Percentiles rank a stretch among this genome's conserved stretches.
Evolutionary conservation across 305 asterid species (phyloP).

Genomic region (Fraxinus xanthoxyloides): DNA sequence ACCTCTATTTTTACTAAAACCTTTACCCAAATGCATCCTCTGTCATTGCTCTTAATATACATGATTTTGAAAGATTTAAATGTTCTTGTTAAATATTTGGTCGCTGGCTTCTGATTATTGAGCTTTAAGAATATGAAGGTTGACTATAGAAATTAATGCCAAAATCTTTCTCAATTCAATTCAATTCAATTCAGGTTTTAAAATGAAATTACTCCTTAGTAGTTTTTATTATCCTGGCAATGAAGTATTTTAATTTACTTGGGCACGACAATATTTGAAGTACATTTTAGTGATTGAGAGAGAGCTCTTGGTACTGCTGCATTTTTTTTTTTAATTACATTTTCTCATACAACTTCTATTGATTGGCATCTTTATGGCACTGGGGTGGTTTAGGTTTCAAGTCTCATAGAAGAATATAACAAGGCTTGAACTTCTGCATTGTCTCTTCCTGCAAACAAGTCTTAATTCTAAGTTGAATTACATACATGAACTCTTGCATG

Average conservation of each 20-base stretch:
- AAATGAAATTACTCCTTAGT: conserved; percentile 6
- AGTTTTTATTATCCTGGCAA: conserved; percentile 1
- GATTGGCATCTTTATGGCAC: background rate
- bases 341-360: background rate
- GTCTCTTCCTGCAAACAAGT: background rate
- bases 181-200: conserved; percentile 10
- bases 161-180: background rate
- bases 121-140: conserved; percentile 3
- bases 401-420: background rate
- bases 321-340: background rate
- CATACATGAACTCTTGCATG: background rate
- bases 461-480: conserved; percentile 2
- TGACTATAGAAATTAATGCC: background rate
- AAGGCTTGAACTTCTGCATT: conserved; percentile 1
- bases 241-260: background rate
- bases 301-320: background rate
- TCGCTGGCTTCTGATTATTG: background rate
- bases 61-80: background rate
- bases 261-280: background rate
- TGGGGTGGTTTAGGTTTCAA: background rate
- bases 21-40: background rate
- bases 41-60: conserved; percentile 1
- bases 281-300: background rate
- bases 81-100: background rate
- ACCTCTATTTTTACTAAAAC: background rate